phyloP scores from a whole-genome alignment of 192 early-diverging fungal species.

The Backusella psychrophila region DNA sequence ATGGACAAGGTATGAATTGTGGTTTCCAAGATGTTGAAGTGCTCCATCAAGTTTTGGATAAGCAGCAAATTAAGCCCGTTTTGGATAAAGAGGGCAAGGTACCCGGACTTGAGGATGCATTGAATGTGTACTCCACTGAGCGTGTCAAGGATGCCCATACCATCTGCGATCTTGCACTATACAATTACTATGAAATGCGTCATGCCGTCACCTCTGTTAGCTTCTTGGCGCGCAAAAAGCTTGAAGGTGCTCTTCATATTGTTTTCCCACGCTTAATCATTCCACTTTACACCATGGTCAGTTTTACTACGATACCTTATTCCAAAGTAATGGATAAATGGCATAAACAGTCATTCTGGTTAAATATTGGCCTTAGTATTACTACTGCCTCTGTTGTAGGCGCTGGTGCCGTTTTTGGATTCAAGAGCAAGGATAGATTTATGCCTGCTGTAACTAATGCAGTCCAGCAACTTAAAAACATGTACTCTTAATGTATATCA shows the following conservation, averaged over 20 bases:
- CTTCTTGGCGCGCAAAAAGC: slow-evolving; percentile 74
- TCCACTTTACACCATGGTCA: slow-evolving; percentile 96
- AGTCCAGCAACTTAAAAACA: neutral
- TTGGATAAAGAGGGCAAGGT: slow-evolving; percentile 8
- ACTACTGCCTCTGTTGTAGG: neutral
- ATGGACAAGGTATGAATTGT: slow-evolving; percentile 98
- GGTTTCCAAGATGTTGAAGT: slow-evolving; percentile 92
- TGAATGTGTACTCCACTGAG: slow-evolving; percentile 69
- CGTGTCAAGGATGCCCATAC: slow-evolving; percentile 78
- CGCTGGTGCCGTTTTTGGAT: neutral
- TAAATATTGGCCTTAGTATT: slow-evolving; percentile 31
- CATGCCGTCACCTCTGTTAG: slow-evolving; percentile 68
- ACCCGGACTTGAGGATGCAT: slow-evolving; percentile 48
- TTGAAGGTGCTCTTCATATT: slow-evolving; percentile 77
- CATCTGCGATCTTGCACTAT: slow-evolving; percentile 90
- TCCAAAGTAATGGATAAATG: slow-evolving; percentile 57
- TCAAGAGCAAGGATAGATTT: neutral
- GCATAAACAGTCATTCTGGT: slow-evolving; percentile 51
- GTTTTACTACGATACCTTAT: slow-evolving; percentile 88
- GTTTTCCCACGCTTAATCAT: slow-evolving; percentile 69
- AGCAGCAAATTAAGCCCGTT: slow-evolving; percentile 41
- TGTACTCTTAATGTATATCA: neutral
- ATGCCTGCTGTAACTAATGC: neutral
- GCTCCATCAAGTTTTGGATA: slow-evolving; percentile 56
- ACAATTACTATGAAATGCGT: slow-evolving; percentile 96